Evolutionary conservation across 148 eudicot genomes (phyloP).

Genomic region (Gaultheria prostrata): DNA sequence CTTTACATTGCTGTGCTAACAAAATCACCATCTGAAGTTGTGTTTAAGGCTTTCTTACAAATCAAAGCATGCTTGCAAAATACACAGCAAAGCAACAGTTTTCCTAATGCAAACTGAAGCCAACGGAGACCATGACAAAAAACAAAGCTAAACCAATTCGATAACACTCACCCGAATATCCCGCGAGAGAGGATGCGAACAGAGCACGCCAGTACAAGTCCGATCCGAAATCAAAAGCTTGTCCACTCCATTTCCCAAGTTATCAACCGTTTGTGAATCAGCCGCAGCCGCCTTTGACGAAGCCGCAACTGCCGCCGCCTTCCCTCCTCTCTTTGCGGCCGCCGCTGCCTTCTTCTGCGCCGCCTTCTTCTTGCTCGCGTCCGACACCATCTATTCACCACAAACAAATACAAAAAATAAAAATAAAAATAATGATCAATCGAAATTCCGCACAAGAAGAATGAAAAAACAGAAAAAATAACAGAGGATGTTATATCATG

Average conservation of each 20-base stretch:
- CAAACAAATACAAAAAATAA: not conserved
- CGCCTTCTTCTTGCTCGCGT: constrained; percentile 98
- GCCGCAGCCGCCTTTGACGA: constrained; percentile 39
- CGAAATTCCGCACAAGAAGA: not conserved
- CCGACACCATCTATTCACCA: constrained; percentile 75
- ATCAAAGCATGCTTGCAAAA: not conserved
- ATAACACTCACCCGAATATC: constrained; percentile 73
- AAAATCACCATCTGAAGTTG: not conserved
- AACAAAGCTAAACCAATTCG: constrained; percentile 13
- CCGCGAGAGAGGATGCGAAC: constrained; percentile 88
- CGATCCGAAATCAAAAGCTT: constrained; percentile 75
- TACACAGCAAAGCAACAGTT: not conserved
- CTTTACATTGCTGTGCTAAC: no score
- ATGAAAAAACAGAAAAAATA: not conserved
- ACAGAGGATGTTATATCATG: not conserved
- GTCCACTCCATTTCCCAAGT: constrained; percentile 43
- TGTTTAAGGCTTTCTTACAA: not conserved
- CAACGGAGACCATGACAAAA: not conserved
- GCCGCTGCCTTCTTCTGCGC: constrained; percentile 99
- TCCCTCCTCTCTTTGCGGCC: constrained; percentile 89
- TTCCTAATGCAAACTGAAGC: no score
- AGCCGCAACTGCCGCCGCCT: constrained; percentile 49
- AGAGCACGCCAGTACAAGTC: constrained; percentile 84
- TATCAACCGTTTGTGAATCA: constrained; percentile 34
- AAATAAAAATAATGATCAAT: not conserved